Conservation (phyloP, 75 land plant genomes). For the Picea sitchensis region DNA sequence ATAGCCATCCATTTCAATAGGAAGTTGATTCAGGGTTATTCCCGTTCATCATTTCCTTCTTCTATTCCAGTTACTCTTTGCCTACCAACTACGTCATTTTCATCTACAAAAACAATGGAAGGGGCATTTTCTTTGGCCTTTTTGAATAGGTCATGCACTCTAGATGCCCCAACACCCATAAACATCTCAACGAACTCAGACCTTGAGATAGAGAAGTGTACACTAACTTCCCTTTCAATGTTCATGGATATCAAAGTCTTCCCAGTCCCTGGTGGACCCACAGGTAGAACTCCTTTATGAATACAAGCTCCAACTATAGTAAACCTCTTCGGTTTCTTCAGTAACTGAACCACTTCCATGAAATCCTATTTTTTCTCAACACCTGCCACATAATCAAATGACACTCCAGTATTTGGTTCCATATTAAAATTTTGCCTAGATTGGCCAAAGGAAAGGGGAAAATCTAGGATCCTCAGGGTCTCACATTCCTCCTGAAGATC, state of each 20-base stretch:
- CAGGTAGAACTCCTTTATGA: conserved; percentile 91
- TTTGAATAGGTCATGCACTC: conserved; percentile 95
- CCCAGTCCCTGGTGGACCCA: conserved; percentile 98
- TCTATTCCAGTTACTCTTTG: conserved; percentile 94
- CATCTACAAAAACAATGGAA: conserved; percentile 97
- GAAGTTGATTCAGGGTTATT: conserved; percentile 89
- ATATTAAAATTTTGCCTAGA: conserved; percentile 96
- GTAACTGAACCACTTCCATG: conserved; percentile 97
- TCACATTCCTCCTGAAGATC: conserved; percentile 82
- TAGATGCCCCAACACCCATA: conserved; percentile 97
- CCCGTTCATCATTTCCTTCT: conserved; percentile 95
- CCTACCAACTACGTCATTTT: conserved; percentile 97
- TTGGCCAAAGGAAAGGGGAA: conserved; percentile 88
- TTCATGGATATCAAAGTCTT: conserved; percentile 91
- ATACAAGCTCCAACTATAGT: conserved; percentile 97
- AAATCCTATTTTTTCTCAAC: conserved; percentile 98
- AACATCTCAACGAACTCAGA: conserved; percentile 99
- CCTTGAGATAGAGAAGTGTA: conserved; percentile 94
- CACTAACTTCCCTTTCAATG: conserved; percentile 97
- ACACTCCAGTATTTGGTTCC: conserved; percentile 98
- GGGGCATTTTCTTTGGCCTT: conserved; percentile 99
- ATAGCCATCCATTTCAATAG: conserved; percentile 98
- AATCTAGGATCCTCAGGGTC: conserved; percentile 92
- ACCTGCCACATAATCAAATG: conserved; percentile 96
- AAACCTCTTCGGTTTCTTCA: conserved; percentile 95